These are phyloP conservation scores for Xylariaceae sp. DNA, from an alignment of 2,329 filamentous ascomycete species.

Conservation along the genomic window DNA sequence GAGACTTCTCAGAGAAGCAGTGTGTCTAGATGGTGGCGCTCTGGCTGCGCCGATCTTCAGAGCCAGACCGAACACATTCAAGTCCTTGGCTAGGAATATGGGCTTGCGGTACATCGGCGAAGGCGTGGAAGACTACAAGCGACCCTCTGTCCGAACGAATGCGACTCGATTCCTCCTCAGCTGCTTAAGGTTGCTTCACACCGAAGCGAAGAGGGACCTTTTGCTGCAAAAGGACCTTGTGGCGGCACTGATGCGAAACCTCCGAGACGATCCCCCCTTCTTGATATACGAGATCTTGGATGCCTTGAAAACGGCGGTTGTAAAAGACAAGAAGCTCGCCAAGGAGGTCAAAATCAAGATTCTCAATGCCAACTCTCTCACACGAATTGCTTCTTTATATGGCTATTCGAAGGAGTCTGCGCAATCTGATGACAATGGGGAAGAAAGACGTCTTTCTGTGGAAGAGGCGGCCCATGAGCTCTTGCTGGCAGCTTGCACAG, in stretches of 20 bases:
- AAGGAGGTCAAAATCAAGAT: constrained; percentile 69
- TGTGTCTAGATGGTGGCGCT: constrained; percentile 77
- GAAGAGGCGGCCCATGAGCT: constrained; percentile 69
- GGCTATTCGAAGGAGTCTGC: constrained; percentile 47
- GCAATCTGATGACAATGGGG: constrained; percentile 35
- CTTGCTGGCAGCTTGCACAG: constrained; percentile 69
- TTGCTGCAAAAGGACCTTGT: constrained; percentile 70
- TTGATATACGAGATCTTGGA: constrained; percentile 71
- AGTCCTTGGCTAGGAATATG: constrained; percentile 74
- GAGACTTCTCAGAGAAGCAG: constrained; percentile 78
- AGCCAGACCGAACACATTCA: constrained; percentile 71
- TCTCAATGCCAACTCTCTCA: constrained; percentile 68
- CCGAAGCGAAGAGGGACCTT: constrained; percentile 74
- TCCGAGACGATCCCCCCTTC: constrained; percentile 71
- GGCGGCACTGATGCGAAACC: constrained; percentile 65
- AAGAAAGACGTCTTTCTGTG: constrained; percentile 44
- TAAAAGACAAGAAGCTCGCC: constrained; percentile 69
- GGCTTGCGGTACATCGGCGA: constrained; percentile 59
- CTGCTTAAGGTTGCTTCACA: constrained; percentile 71
- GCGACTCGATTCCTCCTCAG: constrained; percentile 76
- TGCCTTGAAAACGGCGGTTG: constrained; percentile 62
- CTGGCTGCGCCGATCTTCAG: constrained; percentile 73
- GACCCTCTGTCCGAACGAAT: constrained; percentile 76
- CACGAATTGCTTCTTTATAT: constrained; percentile 68
- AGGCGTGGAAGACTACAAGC: constrained; percentile 57